These are phyloP conservation scores for Penstemon davidsonii DNA, from an alignment of 257 asterid species.

Conservation along the genomic window DNA sequence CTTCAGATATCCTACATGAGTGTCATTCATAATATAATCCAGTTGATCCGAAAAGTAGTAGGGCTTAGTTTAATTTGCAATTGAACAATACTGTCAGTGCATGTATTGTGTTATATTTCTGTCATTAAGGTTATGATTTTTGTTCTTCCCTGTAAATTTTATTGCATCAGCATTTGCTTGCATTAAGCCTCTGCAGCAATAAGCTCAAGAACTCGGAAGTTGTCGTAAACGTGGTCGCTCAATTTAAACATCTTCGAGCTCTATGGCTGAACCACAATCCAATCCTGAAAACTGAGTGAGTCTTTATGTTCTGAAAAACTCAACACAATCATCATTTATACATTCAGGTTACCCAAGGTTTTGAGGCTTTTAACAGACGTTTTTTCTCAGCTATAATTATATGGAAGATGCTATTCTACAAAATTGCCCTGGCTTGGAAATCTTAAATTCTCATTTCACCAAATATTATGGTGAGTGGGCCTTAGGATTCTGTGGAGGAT, in stretches of 20 bases:
- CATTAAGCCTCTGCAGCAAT: slow-evolving; percentile 78
- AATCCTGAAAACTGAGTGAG: slow-evolving; percentile 54
- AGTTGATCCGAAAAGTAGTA: not conserved
- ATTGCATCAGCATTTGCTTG: slow-evolving; percentile 63
- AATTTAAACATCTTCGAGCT: slow-evolving; percentile 75
- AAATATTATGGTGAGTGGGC: slow-evolving; percentile 81
- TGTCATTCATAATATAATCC: not conserved
- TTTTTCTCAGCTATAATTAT: slow-evolving; percentile 44
- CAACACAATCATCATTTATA: slow-evolving; percentile 6
- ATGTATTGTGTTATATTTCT: not conserved
- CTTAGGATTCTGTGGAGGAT: slow-evolving; percentile 90
- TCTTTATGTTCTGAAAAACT: slow-evolving; percentile 16
- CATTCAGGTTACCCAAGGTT: slow-evolving; percentile 17
- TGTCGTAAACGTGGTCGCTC: slow-evolving; percentile 51
- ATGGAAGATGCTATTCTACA: slow-evolving; percentile 54
- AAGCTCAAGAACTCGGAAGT: slow-evolving; percentile 58
- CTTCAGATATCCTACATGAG: not conserved
- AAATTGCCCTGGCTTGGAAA: slow-evolving; percentile 64
- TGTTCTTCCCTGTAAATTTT: slow-evolving; percentile 23
- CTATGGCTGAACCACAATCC: slow-evolving; percentile 90
- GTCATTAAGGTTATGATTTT: slow-evolving; percentile 12
- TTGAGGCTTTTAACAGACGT: slow-evolving; percentile 23
- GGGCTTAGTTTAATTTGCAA: not conserved
- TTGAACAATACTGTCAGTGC: not conserved
- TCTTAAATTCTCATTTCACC: slow-evolving; percentile 75